Base-by-base conservation (phyloP, 78 protist species). In the Dictyostelium intermedium region DNA sequence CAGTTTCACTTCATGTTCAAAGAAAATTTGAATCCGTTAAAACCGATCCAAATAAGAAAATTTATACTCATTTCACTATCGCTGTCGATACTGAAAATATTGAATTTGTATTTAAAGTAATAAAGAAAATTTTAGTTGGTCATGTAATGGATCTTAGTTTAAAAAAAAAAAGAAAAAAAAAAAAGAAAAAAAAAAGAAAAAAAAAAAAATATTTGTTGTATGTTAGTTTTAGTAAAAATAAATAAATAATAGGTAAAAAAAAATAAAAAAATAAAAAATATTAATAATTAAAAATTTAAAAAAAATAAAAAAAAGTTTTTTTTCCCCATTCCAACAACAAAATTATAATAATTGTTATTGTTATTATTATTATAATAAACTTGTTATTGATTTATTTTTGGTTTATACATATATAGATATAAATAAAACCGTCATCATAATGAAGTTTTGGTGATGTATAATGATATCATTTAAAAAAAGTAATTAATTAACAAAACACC, bases 71-170 rank as follows among this genome's bases (percentile, higher is more conserved):
- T 83, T 41, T 92, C 53, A 98, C 99, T 1, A 87, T 95, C 23
- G 99, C 99, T 8, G 97, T 98, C 5, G 99, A 98, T 97, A 97
- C 99, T 35, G 89, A 96, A 77, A 96, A 97, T 60, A 96, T 98
- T 43, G 60, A 78, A 32, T 86, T 91, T 86, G 98, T 98, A 69
- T 95, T 98, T 34, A 87, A 91, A 34, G 97, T 96, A 32, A 95
- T 97, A 23, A 91, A 97, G 63, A 97, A 96, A 82, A 97, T 96
- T 84, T 70, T 98, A 25, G 61, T 96, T 37, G 41, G 60, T 9
- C 4, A 60, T 14, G 73, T 92, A 16, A 27, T 94, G 32, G 80
- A 79, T 14, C 87, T 76, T 23, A n/a, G 53, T 86, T 76, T 86
- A 1, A 39, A 39, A 41, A 23, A 23, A 39, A 37, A 23, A 37